phyloP scores from a whole-genome alignment of 805 yeast species.

The Candida nemodendra region DNA sequence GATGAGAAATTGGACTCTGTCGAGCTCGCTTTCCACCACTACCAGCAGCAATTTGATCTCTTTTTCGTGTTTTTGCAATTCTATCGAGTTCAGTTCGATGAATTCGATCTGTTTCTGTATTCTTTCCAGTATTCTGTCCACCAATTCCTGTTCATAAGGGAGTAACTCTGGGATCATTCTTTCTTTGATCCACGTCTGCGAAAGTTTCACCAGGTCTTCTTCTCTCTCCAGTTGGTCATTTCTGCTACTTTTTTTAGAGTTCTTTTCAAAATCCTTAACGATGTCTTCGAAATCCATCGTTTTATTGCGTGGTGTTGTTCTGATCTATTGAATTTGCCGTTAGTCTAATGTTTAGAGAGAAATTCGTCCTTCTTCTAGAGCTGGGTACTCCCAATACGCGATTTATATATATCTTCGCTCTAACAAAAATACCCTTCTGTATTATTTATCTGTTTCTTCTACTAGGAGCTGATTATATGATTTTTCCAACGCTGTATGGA shows the following conservation, averaged over 20 bases:
- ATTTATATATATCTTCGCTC: no score
- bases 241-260: conserved; percentile 25
- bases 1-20: conserved; percentile 78
- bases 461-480: neutral
- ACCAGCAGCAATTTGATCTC: conserved; percentile 77
- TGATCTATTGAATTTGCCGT: neutral
- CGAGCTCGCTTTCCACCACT: conserved; percentile 89
- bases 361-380: no score
- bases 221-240: conserved; percentile 25
- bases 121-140: conserved; percentile 56
- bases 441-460: conserved; percentile 1
- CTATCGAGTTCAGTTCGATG: conserved; percentile 76
- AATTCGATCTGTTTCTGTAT: conserved; percentile 70
- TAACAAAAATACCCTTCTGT: conserved; percentile 1
- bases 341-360: neutral
- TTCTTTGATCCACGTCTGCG: conserved; percentile 77
- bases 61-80: conserved; percentile 58
- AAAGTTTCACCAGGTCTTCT: conserved; percentile 44
- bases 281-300: conserved; percentile 67
- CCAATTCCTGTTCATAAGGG: conserved; percentile 61
- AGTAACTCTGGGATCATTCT: conserved; percentile 85
- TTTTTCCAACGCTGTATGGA: no score
- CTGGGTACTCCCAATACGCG: no score
- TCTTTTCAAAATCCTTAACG: conserved; percentile 58
- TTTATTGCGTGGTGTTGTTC: neutral